These are phyloP conservation scores for Harringtonia aguacate DNA, from an alignment of 2,329 filamentous ascomycete genomes.

Conservation along the genomic window DNA sequence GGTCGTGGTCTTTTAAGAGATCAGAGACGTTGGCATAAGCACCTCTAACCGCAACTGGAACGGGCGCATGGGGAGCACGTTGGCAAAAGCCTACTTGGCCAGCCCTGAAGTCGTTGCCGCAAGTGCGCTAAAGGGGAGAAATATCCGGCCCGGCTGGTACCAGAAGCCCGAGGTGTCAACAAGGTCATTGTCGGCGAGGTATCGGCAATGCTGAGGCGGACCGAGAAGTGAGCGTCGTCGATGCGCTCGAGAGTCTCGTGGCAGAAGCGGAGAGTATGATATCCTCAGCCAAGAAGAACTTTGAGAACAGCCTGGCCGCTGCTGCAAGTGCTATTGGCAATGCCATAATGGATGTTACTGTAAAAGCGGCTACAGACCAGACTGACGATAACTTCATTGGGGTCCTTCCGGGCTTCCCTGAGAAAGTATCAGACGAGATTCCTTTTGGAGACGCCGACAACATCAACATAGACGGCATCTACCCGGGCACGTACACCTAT, in stretches of 20 bases:
- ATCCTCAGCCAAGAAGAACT: constrained; percentile 31
- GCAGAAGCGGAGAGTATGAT: constrained; percentile 56
- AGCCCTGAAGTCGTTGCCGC: constrained; percentile 90
- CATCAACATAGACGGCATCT: constrained; percentile 87
- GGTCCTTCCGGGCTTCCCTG: constrained; percentile 77
- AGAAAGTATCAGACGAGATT: constrained; percentile 74
- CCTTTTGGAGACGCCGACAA: constrained; percentile 74
- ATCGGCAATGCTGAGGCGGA: constrained; percentile 11
- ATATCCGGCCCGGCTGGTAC: constrained; percentile 71
- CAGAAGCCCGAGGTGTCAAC: constrained; percentile 30
- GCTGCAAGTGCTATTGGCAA: too few species aligned
- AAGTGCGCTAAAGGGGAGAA: constrained; percentile 66
- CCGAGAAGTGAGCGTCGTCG: constrained; percentile 35
- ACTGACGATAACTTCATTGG: constrained; percentile 45
- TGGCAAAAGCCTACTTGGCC: constrained; percentile 61
- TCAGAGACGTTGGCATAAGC: constrained; percentile 76
- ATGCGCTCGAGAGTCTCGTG: constrained; percentile 63
- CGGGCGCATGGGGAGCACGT: constrained; percentile 71
- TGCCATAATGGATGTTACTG: too few species aligned
- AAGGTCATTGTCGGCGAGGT: constrained; percentile 22
- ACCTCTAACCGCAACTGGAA: constrained; percentile 86
- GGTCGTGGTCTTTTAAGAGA: constrained; percentile 62
- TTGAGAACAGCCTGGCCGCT: too few species aligned
- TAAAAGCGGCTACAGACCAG: too few species aligned
- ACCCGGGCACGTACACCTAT: constrained; percentile 65